Evolutionary conservation across 306 rosid genomes (phyloP).

Genomic region (Glycine tomentella): DNA sequence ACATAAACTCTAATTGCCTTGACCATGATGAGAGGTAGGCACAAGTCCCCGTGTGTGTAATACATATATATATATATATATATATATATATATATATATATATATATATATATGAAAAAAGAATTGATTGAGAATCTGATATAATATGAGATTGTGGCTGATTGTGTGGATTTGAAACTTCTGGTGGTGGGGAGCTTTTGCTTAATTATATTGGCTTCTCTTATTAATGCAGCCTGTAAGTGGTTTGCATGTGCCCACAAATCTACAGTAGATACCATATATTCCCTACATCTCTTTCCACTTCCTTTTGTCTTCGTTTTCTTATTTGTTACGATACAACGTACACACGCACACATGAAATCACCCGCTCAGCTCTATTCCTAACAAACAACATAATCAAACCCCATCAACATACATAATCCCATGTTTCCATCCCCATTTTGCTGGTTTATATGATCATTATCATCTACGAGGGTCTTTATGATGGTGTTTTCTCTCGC

Average conservation of each 20-base stretch:
- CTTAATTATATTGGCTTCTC: constrained; percentile 30
- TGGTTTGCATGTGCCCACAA: constrained; percentile 77
- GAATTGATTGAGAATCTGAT: constrained; percentile 55
- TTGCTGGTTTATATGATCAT: background rate
- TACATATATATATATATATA: background rate
- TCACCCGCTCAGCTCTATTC: constrained; percentile 34
- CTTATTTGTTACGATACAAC: constrained; percentile 17
- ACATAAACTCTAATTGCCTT: background rate
- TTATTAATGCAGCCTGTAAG: constrained; percentile 52
- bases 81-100: no score
- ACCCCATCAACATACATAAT: constrained; percentile 51
- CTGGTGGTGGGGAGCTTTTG: constrained; percentile 42
- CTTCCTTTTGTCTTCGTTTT: constrained; percentile 66
- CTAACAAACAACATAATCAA: constrained; percentile 49
- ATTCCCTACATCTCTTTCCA: constrained; percentile 84
- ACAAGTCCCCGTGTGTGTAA: constrained; percentile 64
- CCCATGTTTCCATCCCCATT: constrained; percentile 57
- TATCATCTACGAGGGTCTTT: background rate
- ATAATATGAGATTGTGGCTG: constrained; percentile 57
- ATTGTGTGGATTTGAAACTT: constrained; percentile 56
- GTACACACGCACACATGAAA: background rate
- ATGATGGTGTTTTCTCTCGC: background rate
- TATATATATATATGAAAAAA: constrained; percentile 6
- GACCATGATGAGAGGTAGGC: constrained; percentile 47
- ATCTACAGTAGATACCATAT: constrained; percentile 79